Conservation (phyloP, 148 eudicot genomes). For the Chenopodium album region DNA sequence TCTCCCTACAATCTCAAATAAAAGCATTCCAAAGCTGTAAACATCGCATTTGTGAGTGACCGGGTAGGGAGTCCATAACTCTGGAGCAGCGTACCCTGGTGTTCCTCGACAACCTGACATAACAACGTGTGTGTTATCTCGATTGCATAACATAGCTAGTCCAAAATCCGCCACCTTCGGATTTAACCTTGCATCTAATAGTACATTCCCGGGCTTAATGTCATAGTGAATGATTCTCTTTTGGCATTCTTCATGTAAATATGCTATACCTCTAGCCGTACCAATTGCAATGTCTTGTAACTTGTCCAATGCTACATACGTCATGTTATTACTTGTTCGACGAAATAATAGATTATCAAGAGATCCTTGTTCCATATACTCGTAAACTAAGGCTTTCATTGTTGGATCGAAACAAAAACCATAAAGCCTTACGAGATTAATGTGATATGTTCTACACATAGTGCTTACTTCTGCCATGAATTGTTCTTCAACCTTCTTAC, state of each 20-base stretch:
- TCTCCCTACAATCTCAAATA: slow-evolving; percentile 36
- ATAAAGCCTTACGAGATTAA: slow-evolving; percentile 33
- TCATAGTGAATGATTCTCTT: slow-evolving; percentile 34
- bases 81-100: slow-evolving; percentile 38
- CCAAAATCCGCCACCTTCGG: slow-evolving; percentile 39
- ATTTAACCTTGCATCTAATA: slow-evolving; percentile 24
- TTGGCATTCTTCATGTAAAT: slow-evolving; percentile 36
- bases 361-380: slow-evolving; percentile 34
- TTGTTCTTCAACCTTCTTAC: slow-evolving; percentile 32
- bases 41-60: slow-evolving; percentile 39
- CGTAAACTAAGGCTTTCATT: slow-evolving; percentile 37
- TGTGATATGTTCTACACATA: slow-evolving; percentile 36
- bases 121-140: slow-evolving; percentile 28
- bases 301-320: slow-evolving; percentile 4
- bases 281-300: slow-evolving; percentile 30
- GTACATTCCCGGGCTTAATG: slow-evolving; percentile 35
- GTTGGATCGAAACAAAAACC: slow-evolving; percentile 36
- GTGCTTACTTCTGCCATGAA: slow-evolving; percentile 41
- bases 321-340: neutral
- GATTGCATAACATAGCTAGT: slow-evolving; percentile 25
- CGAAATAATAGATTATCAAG: slow-evolving; percentile 24
- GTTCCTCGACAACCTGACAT: slow-evolving; percentile 34
- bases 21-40: slow-evolving; percentile 36
- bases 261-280: slow-evolving; percentile 31
- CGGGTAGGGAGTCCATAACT: slow-evolving; percentile 37